These are phyloP conservation scores for Abrus pulchellus DNA, from an alignment of 306 rosid genomes.

Conservation along the genomic window DNA sequence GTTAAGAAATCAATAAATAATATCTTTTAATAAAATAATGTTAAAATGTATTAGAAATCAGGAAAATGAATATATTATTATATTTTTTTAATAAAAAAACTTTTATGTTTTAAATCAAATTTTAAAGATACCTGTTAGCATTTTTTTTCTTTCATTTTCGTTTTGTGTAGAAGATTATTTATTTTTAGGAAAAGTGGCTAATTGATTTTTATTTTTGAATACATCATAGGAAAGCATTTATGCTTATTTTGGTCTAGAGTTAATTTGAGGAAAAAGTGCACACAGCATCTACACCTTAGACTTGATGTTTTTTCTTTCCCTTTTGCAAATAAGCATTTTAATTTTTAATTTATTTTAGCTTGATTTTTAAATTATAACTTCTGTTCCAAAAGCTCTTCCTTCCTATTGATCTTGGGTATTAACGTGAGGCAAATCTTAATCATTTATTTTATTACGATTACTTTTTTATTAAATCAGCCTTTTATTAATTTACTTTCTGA, in stretches of 20 bases:
- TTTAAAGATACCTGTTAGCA: too few relatives aligned
- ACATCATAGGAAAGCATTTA: not conserved
- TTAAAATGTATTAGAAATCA: too few relatives aligned
- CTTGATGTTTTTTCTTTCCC: not conserved
- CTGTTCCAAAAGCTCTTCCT: not conserved
- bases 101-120: too few relatives aligned
- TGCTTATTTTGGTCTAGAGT: not conserved
- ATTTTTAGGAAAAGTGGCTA: not conserved
- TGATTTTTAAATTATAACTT: not conserved
- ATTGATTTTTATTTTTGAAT: not conserved
- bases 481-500: not conserved
- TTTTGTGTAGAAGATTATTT: not conserved
- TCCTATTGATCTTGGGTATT: not conserved
- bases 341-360: not conserved
- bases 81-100: too few relatives aligned
- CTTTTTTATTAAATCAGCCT: not conserved
- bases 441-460: too few relatives aligned
- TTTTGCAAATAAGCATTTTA: not conserved
- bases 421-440: not conserved
- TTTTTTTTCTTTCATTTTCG: not conserved
- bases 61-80: too few relatives aligned
- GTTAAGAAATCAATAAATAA: too few relatives aligned
- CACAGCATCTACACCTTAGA: not conserved
- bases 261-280: not conserved
- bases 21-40: too few relatives aligned